Evolutionary conservation across 202 grass and related monocot genomes (phyloP), one percentile per base, ranked within the genome.

Genomic region (Zizania palustris): DNA sequence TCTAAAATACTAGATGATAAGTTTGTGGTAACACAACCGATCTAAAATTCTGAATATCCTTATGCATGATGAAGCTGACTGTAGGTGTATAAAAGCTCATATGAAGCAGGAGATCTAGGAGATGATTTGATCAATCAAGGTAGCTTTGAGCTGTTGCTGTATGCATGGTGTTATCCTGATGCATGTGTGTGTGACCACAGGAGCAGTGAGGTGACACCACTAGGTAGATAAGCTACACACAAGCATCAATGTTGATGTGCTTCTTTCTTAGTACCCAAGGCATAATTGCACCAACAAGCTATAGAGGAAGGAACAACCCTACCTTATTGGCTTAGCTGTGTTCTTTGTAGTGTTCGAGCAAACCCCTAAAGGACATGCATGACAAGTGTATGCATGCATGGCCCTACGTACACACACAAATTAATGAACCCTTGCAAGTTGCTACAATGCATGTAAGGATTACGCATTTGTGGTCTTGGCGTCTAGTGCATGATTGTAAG

Each of bases 201-300:
- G 66, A 82, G 84, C 84, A 77, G 60, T 59, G 74, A 72, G 83
- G 69, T 79, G 75, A 85, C 76, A 67, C 75, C 83, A 85, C 82
- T 85, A 66, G 73, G 12, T 34, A 41, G 36, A 54, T 35, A 54
- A 41, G 45, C 35, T 37, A 10, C 38, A 5, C 2, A 4, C 33
- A 16, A 63, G 56, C 55, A 63, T 44, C 33, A 65, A 48, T 54
- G 11, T 5, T 61, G 41, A 53, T 33, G 20, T 18, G 45, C 70
- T 69, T 14, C 64, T 86, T 85, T 74, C 83, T 85, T 69, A 85
- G 70, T 85, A 80, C 76, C 43, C 76, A 85, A 85, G 76, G 83
- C 76, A 80, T 67, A 39, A 72, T 71, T 13, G 38, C 57, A 7
- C 66, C 53, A 4, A 22, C 20, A 19, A 16, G 28, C 28, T 28